Base-by-base conservation (phyloP, 2,329 filamentous ascomycete genomes). In the Aspergillus clavatus region DNA sequence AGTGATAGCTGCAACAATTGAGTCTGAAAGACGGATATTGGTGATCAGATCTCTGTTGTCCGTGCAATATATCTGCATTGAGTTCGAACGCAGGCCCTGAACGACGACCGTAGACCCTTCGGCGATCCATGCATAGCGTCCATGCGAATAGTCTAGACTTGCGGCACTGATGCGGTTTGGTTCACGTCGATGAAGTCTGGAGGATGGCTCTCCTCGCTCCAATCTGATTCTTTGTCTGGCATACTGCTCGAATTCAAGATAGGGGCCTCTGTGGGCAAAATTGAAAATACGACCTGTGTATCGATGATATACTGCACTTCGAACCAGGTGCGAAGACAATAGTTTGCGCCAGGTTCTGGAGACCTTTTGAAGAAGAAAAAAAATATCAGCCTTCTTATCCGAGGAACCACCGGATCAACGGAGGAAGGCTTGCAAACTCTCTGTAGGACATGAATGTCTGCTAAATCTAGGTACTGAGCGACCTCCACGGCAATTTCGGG, bases 281-380 rank as follows among this genome's bases (percentile, higher is more conserved):
- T 26, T 21, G 12, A 38, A 27, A 24, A 28, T 37, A 12, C 37
- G 22, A 29, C 57, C 45, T 26, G 28, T 40, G 24, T 57, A 56
- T 37, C 44, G 45, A 7, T 40, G 50, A 24, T 58, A 46, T 14
- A 54, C 45, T 24, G 48, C 35, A 24, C 42, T 37, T 33, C 56
- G 58, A 23, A 60, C 48, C 2, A 41, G 14, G 6, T 48, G 42
- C 0, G 59, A 62, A n/a, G 62, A 62, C 10, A 68, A 47, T 11
- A 67, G 18, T 19, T 47, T 38, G 10, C 52, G 44, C 67, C 67
- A 69, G 44, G 50, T 52, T 48, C 47, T 62, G 10, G 64, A 68
- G 38, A 69, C 65, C 64, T 67, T 38, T 29, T 11, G 21, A 38
- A n/a, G n/a, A n/a, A n/a, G n/a, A n/a, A n/a, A n/a, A n/a, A 23